Percentiles rank a stretch among this genome's conserved stretches.
These are phyloP conservation scores for Coemansia sp. DNA, from an alignment of 192 early-diverging fungal genomes.

Conservation along the genomic window DNA sequence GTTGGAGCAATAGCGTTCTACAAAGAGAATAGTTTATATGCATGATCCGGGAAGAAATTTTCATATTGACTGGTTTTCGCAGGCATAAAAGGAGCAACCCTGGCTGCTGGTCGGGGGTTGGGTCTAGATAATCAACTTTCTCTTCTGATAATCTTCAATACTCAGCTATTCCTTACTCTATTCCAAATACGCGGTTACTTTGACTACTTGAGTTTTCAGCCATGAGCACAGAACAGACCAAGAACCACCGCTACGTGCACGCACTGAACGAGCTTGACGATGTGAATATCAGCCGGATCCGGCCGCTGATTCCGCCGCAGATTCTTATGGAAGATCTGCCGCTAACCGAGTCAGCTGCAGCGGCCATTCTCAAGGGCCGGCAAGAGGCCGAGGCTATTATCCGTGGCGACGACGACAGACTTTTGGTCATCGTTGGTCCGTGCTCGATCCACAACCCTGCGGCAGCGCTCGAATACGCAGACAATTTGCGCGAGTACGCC, in stretches of 20 bases:
- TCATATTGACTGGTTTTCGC: background rate
- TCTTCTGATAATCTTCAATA: background rate
- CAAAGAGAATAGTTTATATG: background rate
- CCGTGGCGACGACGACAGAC: slow-evolving; percentile 70
- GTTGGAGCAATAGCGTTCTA: background rate
- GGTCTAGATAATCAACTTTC: background rate
- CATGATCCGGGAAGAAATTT: slow-evolving; percentile 5
- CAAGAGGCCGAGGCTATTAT: slow-evolving; percentile 64
- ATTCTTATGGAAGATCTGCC: slow-evolving; percentile 90
- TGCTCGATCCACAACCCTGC: slow-evolving; percentile 83
- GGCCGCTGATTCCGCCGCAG: slow-evolving; percentile 84
- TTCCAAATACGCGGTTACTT: too few species aligned
- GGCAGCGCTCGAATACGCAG: slow-evolving; percentile 77
- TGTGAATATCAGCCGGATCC: slow-evolving; percentile 77
- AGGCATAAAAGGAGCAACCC: background rate
- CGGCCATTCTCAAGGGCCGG: slow-evolving; percentile 72
- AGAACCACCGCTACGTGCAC: slow-evolving; percentile 40
- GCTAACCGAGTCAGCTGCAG: slow-evolving; percentile 70
- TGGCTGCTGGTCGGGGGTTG: background rate
- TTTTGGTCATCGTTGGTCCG: slow-evolving; percentile 83
- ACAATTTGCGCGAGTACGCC: slow-evolving; percentile 60
- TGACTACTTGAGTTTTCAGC: background rate
- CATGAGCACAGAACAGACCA: slow-evolving; percentile 22
- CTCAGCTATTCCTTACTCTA: background rate
- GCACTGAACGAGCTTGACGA: slow-evolving; percentile 94